Conservation (phyloP, 1,284 basidiomycete genomes). For the Boletellus deceptivus region DNA sequence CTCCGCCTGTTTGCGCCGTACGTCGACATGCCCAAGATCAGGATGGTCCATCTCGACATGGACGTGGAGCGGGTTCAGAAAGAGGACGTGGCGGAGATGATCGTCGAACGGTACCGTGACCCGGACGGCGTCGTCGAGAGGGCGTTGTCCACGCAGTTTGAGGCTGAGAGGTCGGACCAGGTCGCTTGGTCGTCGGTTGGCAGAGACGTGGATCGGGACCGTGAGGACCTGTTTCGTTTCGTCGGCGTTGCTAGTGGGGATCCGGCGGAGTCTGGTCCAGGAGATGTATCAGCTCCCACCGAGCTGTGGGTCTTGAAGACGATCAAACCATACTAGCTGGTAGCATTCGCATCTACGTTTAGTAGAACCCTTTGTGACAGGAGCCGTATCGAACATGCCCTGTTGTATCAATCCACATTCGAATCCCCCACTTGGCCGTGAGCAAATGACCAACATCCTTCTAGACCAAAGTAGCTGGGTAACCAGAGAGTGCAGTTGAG, state of each 20-base stretch:
- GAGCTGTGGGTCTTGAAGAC: slow-evolving; percentile 13
- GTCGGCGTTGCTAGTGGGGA: too few relatives aligned
- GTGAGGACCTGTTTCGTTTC: slow-evolving; percentile 14
- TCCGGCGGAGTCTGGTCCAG: not conserved
- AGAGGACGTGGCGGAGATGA: slow-evolving; percentile 5
- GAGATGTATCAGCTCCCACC: not conserved
- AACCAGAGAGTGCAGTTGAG: slow-evolving; percentile 39
- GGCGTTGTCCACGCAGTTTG: too few relatives aligned
- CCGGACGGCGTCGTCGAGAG: too few relatives aligned
- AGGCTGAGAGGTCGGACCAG: too few relatives aligned
- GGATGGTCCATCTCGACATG: slow-evolving; percentile 41
- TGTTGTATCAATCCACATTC: too few relatives aligned
- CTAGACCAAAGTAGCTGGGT: slow-evolving; percentile 12
- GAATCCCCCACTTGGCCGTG: not conserved
- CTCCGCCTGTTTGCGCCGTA: slow-evolving; percentile 32
- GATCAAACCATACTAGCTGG: not conserved
- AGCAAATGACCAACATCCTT: not conserved
- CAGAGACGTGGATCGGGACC: slow-evolving; percentile 8
- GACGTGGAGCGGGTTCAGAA: slow-evolving; percentile 32
- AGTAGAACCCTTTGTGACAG: too few relatives aligned
- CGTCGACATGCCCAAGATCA: slow-evolving; percentile 29
- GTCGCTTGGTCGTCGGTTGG: slow-evolving; percentile 6
- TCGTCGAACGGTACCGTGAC: slow-evolving; percentile 8
- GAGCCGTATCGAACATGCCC: too few relatives aligned
- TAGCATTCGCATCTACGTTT: too few relatives aligned